These are phyloP conservation scores for Monsonia emarginata DNA, from an alignment of 441 rosid species.

Conservation along the genomic window DNA sequence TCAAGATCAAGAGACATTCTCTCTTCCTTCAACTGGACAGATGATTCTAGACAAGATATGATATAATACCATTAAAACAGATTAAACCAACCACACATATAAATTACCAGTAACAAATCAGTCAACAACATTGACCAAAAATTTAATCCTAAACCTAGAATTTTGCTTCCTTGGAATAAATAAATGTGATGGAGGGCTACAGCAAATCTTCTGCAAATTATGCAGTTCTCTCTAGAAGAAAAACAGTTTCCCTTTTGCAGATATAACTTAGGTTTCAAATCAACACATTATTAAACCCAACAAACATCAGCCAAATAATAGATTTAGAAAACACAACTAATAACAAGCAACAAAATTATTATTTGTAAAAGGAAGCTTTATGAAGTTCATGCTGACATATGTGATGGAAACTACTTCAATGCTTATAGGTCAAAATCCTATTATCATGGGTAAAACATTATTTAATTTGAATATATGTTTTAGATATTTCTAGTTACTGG, in stretches of 20 bases:
- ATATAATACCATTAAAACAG: background rate
- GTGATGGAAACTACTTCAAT: too few relatives aligned
- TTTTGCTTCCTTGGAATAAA: background rate
- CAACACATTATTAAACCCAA: background rate
- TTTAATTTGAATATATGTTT: background rate
- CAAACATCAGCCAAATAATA: background rate
- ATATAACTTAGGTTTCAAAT: background rate
- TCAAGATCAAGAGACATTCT: constrained; percentile 31
- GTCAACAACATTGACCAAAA: background rate
- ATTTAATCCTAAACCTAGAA: background rate
- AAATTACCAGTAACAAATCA: background rate
- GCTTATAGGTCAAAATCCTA: too few relatives aligned
- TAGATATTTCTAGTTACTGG: background rate
- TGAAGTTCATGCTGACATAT: background rate
- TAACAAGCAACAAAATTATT: background rate
- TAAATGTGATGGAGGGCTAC: background rate
- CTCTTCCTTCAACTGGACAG: constrained; percentile 55
- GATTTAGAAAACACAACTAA: background rate
- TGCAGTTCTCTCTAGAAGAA: background rate
- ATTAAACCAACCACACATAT: background rate
- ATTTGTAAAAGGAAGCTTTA: background rate
- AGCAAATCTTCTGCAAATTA: background rate
- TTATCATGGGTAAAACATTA: too few relatives aligned
- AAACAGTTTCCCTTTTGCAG: background rate
- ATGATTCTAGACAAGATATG: constrained; percentile 43